These are phyloP conservation scores for Diutina pseudorugosa DNA, from an alignment of 1,139 yeast species.

Conservation along the genomic window DNA sequence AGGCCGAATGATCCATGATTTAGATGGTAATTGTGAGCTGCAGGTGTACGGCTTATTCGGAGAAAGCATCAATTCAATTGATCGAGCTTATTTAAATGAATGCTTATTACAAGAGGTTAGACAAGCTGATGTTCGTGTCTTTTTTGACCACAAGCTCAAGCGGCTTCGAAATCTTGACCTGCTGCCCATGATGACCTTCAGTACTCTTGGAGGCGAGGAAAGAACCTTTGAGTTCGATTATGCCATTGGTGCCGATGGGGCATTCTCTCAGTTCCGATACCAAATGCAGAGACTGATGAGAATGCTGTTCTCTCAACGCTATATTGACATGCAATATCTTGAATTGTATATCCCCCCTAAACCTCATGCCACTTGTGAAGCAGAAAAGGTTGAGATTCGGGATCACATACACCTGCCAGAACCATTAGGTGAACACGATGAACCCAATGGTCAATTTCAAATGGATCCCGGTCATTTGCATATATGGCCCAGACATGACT, in stretches of 20 bases:
- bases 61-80: slow-evolving; percentile 77
- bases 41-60: slow-evolving; percentile 79
- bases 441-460: slow-evolving; percentile 17
- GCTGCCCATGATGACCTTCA: slow-evolving; percentile 17
- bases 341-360: slow-evolving; percentile 67
- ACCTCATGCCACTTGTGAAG: slow-evolving; percentile 6
- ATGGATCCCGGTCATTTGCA: slow-evolving; percentile 73
- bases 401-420: slow-evolving; percentile 6
- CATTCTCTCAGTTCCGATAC: slow-evolving; percentile 62
- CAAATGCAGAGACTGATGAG: slow-evolving; percentile 57
- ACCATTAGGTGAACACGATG: neutral
- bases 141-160: slow-evolving; percentile 46
- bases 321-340: slow-evolving; percentile 74
- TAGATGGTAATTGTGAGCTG: slow-evolving; percentile 43
- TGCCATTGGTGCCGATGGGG: slow-evolving; percentile 79
- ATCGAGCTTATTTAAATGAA: slow-evolving; percentile 58
- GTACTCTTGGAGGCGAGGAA: slow-evolving; percentile 7
- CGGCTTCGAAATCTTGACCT: slow-evolving; percentile 12
- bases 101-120: slow-evolving; percentile 48
- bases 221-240: slow-evolving; percentile 34
- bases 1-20: slow-evolving; percentile 82
- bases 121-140: slow-evolving; percentile 27
- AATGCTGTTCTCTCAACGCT: slow-evolving; percentile 65
- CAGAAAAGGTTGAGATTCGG: slow-evolving; percentile 9
- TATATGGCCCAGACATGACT: slow-evolving; percentile 84